phyloP scores from a whole-genome alignment of 2,329 filamentous ascomycete genomes.

The Arthrobotrys iridis region DNA sequence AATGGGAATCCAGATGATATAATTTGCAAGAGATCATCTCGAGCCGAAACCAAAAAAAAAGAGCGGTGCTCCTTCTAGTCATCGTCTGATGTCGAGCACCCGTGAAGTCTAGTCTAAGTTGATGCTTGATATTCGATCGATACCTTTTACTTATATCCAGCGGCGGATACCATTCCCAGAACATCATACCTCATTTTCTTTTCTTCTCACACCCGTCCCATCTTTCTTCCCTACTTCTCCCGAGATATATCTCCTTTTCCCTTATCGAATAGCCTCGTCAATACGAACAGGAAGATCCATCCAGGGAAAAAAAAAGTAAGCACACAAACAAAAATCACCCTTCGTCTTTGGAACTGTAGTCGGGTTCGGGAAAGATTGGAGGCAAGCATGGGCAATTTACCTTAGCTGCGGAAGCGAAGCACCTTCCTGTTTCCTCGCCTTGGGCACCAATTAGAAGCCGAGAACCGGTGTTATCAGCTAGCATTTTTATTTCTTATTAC shows the following conservation, averaged over 20 bases:
- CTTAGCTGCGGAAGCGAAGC: constrained; percentile 53
- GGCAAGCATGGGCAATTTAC: constrained; percentile 52
- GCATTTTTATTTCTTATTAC: constrained; percentile 51
- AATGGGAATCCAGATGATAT: constrained; percentile 50
- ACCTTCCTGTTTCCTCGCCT: constrained; percentile 51
- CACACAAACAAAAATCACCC: not conserved
- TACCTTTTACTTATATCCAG: constrained; percentile 23
- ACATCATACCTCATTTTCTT: not conserved
- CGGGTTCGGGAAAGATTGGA: constrained; percentile 42
- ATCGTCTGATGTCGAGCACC: constrained; percentile 29
- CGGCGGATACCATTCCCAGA: constrained; percentile 28
- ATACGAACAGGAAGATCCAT: not conserved
- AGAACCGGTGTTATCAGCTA: constrained; percentile 48
- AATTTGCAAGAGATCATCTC: constrained; percentile 54
- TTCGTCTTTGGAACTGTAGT: constrained; percentile 22
- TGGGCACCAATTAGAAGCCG: constrained; percentile 43
- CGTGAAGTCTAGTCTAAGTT: not conserved
- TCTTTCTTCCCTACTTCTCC: not conserved
- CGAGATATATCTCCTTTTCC: not conserved
- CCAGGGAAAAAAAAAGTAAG: constrained; percentile 16
- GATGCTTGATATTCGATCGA: constrained; percentile 7
- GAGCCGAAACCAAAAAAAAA: constrained; percentile 45
- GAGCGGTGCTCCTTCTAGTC: constrained; percentile 50
- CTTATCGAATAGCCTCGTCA: not conserved
- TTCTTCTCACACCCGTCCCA: not conserved